Conservation (phyloP, 2,329 filamentous ascomycete genomes). For the Xylariaceae sp. region DNA sequence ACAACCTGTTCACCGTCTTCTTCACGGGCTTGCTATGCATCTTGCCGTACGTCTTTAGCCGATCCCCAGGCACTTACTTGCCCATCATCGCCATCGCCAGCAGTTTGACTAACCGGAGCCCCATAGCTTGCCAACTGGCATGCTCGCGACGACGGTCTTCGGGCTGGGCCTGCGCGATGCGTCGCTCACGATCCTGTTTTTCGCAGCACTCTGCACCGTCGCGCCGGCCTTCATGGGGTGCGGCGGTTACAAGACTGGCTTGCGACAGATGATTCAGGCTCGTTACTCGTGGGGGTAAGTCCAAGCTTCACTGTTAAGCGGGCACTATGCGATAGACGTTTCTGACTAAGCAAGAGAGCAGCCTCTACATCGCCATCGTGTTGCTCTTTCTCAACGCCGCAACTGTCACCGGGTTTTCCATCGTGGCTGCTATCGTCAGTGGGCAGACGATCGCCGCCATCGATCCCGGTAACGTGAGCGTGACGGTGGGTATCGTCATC, state of each 20-base stretch:
- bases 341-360: neutral
- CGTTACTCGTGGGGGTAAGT: slow-evolving; percentile 52
- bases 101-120: neutral
- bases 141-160: slow-evolving; percentile 49
- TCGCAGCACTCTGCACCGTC: slow-evolving; percentile 46
- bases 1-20: slow-evolving; percentile 56
- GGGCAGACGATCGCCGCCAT: slow-evolving; percentile 48
- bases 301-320: neutral
- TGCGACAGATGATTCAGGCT: slow-evolving; percentile 57
- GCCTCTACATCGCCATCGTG: slow-evolving; percentile 44
- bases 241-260: slow-evolving; percentile 49
- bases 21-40: slow-evolving; percentile 53
- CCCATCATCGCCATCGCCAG: no score
- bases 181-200: slow-evolving; percentile 54
- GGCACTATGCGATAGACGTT: neutral
- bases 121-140: slow-evolving; percentile 50
- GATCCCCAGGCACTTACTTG: no score
- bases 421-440: slow-evolving; percentile 51
- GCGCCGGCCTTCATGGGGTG: slow-evolving; percentile 52
- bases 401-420: slow-evolving; percentile 52
- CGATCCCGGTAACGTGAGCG: slow-evolving; percentile 39
- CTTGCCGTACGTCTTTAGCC: slow-evolving; percentile 43
- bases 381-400: slow-evolving; percentile 28
- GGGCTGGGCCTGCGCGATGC: slow-evolving; percentile 49
- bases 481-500: slow-evolving; percentile 53